Conservation (phyloP, 2,329 filamentous ascomycete genomes). For the Beauveria varroae region DNA sequence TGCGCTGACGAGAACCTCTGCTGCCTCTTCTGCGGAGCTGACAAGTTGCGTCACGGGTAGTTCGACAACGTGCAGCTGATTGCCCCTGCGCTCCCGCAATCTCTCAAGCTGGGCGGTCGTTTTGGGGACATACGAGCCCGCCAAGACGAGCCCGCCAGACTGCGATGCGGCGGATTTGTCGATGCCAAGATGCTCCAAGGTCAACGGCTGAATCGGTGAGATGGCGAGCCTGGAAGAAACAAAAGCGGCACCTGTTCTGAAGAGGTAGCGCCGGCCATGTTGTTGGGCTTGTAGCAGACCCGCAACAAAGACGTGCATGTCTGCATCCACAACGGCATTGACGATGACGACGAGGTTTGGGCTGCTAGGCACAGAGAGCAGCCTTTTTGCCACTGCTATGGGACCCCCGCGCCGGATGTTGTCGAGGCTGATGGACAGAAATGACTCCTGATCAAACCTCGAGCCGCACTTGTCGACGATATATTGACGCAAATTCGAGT, state of each 20-base stretch:
- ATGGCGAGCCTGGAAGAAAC: conserved; percentile 43
- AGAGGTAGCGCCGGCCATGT: conserved; percentile 27
- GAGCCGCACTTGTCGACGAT: conserved; percentile 42
- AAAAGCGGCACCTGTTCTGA: conserved; percentile 32
- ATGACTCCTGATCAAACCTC: conserved; percentile 18
- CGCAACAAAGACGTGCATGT: conserved; percentile 48
- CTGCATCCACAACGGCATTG: conserved; percentile 45
- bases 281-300: conserved; percentile 34
- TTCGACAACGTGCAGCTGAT: conserved; percentile 15
- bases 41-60: conserved; percentile 15
- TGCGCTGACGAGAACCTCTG: conserved; percentile 5
- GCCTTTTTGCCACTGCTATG: conserved; percentile 17
- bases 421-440: conserved; percentile 21
- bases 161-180: conserved; percentile 15
- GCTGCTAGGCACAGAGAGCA: conserved; percentile 25
- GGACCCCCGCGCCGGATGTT: conserved; percentile 26
- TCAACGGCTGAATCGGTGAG: conserved; percentile 38
- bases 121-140: conserved; percentile 47
- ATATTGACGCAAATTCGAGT: conserved; percentile 40
- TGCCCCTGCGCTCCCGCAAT: conserved; percentile 14
- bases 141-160: conserved; percentile 42
- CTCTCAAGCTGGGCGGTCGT: conserved; percentile 36
- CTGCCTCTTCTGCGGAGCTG: neutral
- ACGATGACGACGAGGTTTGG: conserved; percentile 37
- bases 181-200: conserved; percentile 33